Conservation (phyloP, 1,139 yeast species). For the Yamadazyma pseudoaaseri region DNA sequence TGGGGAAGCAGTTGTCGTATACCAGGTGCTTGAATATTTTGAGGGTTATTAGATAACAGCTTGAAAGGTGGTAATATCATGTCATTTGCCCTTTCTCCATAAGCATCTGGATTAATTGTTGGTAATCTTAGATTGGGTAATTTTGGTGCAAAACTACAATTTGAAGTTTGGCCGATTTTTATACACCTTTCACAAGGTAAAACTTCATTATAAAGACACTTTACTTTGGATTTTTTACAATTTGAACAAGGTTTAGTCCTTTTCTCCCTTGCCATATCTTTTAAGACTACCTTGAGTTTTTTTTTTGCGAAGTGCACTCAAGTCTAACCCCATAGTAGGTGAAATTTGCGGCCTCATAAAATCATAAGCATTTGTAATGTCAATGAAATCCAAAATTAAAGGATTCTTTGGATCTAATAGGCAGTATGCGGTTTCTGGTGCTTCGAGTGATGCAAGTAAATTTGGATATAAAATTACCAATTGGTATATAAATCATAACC, state of each 20-base stretch:
- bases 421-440: slow-evolving; percentile 71
- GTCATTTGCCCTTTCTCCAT: slow-evolving; percentile 1
- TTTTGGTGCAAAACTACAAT: slow-evolving; percentile 58
- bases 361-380: slow-evolving; percentile 20
- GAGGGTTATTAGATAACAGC: slow-evolving; percentile 1
- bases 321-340: no score
- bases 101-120: slow-evolving; percentile 15
- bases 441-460: slow-evolving; percentile 62
- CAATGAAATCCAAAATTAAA: slow-evolving; percentile 39
- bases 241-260: slow-evolving; percentile 62
- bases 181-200: slow-evolving; percentile 61
- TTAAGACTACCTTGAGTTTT: no score
- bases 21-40: background rate
- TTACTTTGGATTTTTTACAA: slow-evolving; percentile 65
- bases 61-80: slow-evolving; percentile 6
- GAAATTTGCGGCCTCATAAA: no score
- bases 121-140: slow-evolving; percentile 47
- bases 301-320: background rate
- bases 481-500: slow-evolving; percentile 61
- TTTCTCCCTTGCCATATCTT: slow-evolving; percentile 40
- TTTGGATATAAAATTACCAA: slow-evolving; percentile 68
- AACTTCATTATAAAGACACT: slow-evolving; percentile 48
- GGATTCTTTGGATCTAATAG: slow-evolving; percentile 54
- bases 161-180: slow-evolving; percentile 41
- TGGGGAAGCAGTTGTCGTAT: slow-evolving; percentile 3